Evolutionary conservation across 1,139 yeast species (phyloP), one percentile per base, ranked within the genome.

Genomic region (Suhomyces atakaporum): DNA sequence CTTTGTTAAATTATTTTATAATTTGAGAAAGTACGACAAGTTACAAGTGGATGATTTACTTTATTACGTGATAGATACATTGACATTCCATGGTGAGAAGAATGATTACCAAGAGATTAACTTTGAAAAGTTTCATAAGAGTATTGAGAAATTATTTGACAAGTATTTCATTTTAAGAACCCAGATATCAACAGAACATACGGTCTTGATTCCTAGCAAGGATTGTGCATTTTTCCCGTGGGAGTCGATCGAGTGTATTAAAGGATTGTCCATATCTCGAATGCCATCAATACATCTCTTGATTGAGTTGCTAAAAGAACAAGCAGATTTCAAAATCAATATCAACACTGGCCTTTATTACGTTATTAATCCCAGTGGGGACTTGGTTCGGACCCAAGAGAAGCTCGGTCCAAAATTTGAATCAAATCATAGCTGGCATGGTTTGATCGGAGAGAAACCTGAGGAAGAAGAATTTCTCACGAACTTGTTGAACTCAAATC

Each of bases 281-380:
- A 76, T 89, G 55, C 95, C 96, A 0, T 83, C 95, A 0, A 50
- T 85, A 8, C 53, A 60, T 1, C 51, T 71, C 31, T 59, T 86
- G n/a, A 37, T 67, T 1, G 65, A 74, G 0, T 50, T 73, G 20
- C 53, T 86, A 31, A 49, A 57, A 28, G 24, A 36, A 1, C 43
- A 38, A 26, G 19, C 31, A 22, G 22, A 18, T 5, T 28, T 47
- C 9, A 26, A 36, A 4, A 33, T 44, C 4, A 38, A 40, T 32
- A 44, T 28, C n/a, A 47, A 57, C 2, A 50, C 61, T 1, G 56
- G 49, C 12, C 73, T 81, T 0, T 70, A 68, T 33, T 84, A 81
- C 57, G 60, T 92, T 21, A 64, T 92, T 22, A 90, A 92, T 49
- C 97, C 98, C 0, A 82, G 82, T 1, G 82, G 84, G 3, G 97